phyloP scores from a whole-genome alignment of 306 rosid genomes.

The Cicer chorassanicum region DNA sequence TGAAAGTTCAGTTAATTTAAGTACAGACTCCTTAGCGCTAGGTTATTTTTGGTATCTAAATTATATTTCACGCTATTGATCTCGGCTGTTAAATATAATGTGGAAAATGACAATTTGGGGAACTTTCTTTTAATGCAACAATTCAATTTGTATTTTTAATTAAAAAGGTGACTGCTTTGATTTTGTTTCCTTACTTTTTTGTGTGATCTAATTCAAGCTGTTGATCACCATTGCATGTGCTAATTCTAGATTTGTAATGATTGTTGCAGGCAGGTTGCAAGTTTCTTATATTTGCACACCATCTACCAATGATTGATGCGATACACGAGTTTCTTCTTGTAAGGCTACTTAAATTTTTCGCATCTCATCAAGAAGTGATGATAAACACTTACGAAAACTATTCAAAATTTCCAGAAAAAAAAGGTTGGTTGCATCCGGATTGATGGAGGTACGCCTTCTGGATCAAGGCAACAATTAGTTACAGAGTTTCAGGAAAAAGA shows the following conservation, averaged over 20 bases:
- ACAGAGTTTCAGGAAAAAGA: constrained; percentile 91
- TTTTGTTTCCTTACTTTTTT: constrained; percentile 11
- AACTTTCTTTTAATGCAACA: constrained; percentile 17
- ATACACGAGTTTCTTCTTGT: constrained; percentile 85
- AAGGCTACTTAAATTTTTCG: constrained; percentile 54
- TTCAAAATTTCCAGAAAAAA: constrained; percentile 70
- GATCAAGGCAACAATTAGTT: constrained; percentile 77
- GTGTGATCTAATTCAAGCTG: constrained; percentile 28
- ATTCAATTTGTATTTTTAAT: constrained; percentile 34
- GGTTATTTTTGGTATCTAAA: not conserved
- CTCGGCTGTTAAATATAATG: constrained; percentile 34
- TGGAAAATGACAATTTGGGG: constrained; percentile 4
- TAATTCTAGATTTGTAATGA: constrained; percentile 32
- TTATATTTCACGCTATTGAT: constrained; percentile 13
- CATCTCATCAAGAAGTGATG: constrained; percentile 40
- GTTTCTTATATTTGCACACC: constrained; percentile 96
- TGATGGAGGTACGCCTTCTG: constrained; percentile 80
- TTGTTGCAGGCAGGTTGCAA: constrained; percentile 90
- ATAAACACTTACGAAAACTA: constrained; percentile 48
- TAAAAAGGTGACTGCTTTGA: constrained; percentile 9
- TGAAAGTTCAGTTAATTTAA: constrained; percentile 23
- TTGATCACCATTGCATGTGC: constrained; percentile 23
- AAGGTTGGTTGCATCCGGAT: constrained; percentile 93
- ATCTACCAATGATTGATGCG: constrained; percentile 85
- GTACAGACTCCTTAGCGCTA: not conserved